Base-by-base conservation (phyloP, 2,329 filamentous ascomycete genomes). In the Scedosporium aurantiacum region DNA sequence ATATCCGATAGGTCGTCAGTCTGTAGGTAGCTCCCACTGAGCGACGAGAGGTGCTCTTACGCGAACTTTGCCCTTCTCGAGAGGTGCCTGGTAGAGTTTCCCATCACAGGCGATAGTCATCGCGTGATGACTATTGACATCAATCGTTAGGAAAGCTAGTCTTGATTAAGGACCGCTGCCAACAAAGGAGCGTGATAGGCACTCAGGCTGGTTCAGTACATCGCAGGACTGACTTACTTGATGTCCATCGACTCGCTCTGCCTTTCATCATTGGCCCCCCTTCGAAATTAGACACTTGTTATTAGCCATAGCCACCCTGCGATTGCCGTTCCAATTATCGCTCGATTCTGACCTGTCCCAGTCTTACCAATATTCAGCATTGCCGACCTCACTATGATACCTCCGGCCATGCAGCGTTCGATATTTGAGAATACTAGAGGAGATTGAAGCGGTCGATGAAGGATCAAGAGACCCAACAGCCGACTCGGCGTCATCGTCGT, bases 351-450 rank as follows among this genome's bases (percentile, higher is more conserved):
- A 4, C 10, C 32, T 10, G 32, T 37, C 10, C 8, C 32, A 37
- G 10, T 37, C 16, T 18, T 47, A 47, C 43, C 43, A 47, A 10
- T 47, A 47, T n/a, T 47, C 18, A 4, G 43, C 43, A 47, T 47
- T 47, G 16, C 43, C 43, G 2, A 47, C 18, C 43, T 47, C 43
- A 21, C 43, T 56, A 27, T 56, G 52, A 32, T 18, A 56, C 6
- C 52, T n/a, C 52, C 52, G 21, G 14, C 52, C 52, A 16, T 56
- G 68, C 18, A 73, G 63, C n/a, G 60, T 65, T 41, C 71, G 69
- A 58, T 72, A 73, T 50, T 71, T 65, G 21, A 69, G 66, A 43
- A 73, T 70, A 62, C 69, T 71, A 5, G 68, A 68, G 2, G 67
- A 66, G 3, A 73, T 64, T 12, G 71, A 73, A 2, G 66, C 66